These are phyloP conservation scores for Excoecaria cochinchinensis DNA, from an alignment of 345 rosid species.

Conservation along the genomic window DNA sequence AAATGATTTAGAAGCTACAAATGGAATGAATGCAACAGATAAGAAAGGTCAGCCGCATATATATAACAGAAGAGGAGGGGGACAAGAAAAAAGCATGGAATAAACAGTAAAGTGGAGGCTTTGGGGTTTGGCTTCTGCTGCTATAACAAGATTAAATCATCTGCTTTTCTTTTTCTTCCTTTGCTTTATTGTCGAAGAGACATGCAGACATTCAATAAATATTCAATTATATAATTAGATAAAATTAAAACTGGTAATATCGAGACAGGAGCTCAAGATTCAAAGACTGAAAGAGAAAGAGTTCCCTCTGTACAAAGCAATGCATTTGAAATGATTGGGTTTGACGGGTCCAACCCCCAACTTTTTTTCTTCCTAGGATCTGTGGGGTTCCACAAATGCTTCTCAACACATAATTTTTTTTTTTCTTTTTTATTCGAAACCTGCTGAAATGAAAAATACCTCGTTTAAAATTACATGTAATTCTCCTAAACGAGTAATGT, in stretches of 20 bases:
- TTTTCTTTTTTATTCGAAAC: no score
- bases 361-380: constrained; percentile 20
- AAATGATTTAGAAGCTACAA: constrained; percentile 10
- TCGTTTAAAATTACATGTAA: no score
- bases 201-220: background rate
- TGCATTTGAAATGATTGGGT: constrained; percentile 37
- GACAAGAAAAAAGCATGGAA: constrained; percentile 22
- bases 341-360: constrained; percentile 41
- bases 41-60: constrained; percentile 29
- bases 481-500: background rate
- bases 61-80: constrained; percentile 7
- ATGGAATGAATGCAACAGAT: constrained; percentile 23
- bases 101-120: constrained; percentile 27
- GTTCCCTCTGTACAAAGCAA: constrained; percentile 37
- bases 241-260: constrained; percentile 28
- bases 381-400: background rate
- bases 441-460: no score
- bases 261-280: constrained; percentile 22
- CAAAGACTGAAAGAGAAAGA: constrained; percentile 18
- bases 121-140: constrained; percentile 8
- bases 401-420: no score
- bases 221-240: background rate
- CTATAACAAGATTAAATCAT: constrained; percentile 13
- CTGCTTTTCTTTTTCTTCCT: no score
- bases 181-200: no score